phyloP scores from a whole-genome alignment of 2,329 filamentous ascomycete genomes.

The Ophiocordyceps sinensis region DNA sequence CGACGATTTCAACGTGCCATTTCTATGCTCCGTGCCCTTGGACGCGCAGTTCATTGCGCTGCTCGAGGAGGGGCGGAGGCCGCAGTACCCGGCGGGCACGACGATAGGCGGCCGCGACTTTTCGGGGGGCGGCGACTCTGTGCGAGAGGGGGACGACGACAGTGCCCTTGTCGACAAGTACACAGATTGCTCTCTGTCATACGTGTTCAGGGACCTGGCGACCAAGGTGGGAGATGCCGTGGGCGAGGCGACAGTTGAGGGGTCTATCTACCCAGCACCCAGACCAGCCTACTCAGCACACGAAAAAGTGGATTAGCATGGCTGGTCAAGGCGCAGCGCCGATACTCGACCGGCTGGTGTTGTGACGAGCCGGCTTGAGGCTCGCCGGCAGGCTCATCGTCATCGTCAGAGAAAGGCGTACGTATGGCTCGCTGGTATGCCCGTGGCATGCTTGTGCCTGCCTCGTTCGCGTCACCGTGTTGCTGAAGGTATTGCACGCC shows the following conservation, averaged over 20 bases:
- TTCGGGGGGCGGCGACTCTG: constrained; percentile 12
- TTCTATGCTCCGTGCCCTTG: constrained; percentile 78
- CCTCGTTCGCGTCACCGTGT: too few relatives aligned
- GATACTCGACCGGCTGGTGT: too few relatives aligned
- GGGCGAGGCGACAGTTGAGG: background rate
- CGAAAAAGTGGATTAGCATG: too few relatives aligned
- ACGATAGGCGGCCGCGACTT: background rate
- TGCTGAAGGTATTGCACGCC: too few relatives aligned
- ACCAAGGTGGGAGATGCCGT: constrained; percentile 8
- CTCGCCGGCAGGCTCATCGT: too few relatives aligned
- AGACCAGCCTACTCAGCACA: too few relatives aligned
- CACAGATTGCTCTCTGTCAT: constrained; percentile 51
- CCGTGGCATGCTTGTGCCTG: too few relatives aligned
- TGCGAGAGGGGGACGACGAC: background rate
- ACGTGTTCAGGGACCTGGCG: constrained; percentile 54
- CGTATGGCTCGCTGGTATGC: too few relatives aligned
- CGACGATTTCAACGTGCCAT: constrained; percentile 66
- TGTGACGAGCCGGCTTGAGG: too few relatives aligned
- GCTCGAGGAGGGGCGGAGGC: constrained; percentile 57
- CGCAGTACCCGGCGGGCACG: constrained; percentile 54
- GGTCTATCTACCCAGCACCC: too few relatives aligned
- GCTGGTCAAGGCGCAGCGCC: too few relatives aligned
- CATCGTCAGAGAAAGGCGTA: too few relatives aligned
- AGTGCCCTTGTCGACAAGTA: constrained; percentile 53
- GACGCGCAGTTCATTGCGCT: constrained; percentile 83